Base-by-base conservation (phyloP, 2,329 filamentous ascomycete genomes). In the Penicillium sp. region DNA sequence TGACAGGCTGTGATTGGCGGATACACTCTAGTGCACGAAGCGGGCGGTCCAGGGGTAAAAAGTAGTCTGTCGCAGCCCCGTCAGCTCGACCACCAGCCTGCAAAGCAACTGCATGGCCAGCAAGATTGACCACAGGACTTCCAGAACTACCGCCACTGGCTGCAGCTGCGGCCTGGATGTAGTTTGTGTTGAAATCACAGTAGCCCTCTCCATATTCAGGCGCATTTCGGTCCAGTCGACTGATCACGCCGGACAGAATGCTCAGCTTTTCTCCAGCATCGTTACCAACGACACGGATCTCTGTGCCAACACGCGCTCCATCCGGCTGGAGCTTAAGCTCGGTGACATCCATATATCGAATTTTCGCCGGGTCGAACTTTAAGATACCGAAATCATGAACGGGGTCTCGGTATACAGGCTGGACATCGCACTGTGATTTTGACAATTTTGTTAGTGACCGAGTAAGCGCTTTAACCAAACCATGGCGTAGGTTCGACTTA, bases 361-460 rank as follows among this genome's bases (percentile, higher is more conserved):
- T 96, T 9, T 89, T 89, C 71, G 91, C 91, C 40, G 94, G 94
- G 68, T 99, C 91, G 79, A 99, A 99, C 71, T 94, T 88, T 50
- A 99, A 85, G 68, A 99, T 95, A 62, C 94, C 94, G 69, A 99
- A 99, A 76, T 99, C 94, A 81, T 99, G 94, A 29, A 99, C 93
- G 17, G 94, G 95, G 71, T 99, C 94, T 70, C 94, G 91, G 78
- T 99, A 99, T 50, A 99, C 92, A 9, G 94, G 94, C 71, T 92
- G 91, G 48, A 95, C 93, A 73, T 99, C 94, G 67, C 94, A 94
- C 81, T 95, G 84, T 66, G 47, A 62, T 49, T 56, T 54, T 25
- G 13, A 42, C 27, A 55, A 50, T 33, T 3, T 29, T 41, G 13
- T 48, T 50, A 63, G 23, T 37, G 33, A 42, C 35, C 8, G 23